These are phyloP conservation scores for Saccharomycopsis hybrid DNA, from an alignment of 1,139 yeast species.

Conservation along the genomic window DNA sequence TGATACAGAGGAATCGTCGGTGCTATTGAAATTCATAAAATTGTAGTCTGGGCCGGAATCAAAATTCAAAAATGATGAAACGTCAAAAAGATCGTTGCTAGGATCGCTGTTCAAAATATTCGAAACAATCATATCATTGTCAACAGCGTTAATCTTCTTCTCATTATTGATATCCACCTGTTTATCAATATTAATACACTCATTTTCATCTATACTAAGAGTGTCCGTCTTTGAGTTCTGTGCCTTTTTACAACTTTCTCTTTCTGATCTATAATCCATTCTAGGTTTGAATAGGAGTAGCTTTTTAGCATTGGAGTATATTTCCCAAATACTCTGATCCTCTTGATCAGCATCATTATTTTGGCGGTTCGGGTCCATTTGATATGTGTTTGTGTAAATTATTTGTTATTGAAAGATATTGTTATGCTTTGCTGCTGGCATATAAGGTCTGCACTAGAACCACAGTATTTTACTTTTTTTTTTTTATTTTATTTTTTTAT, in stretches of 20 bases:
- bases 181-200: too few species aligned
- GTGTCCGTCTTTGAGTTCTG: background rate
- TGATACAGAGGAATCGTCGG: background rate
- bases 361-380: background rate
- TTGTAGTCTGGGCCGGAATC: slow-evolving; percentile 7
- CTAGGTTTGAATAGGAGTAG: slow-evolving; percentile 18
- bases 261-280: slow-evolving; percentile 14
- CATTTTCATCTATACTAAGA: background rate
- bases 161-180: background rate
- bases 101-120: background rate
- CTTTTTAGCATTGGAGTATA: slow-evolving; percentile 18
- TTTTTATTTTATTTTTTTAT: too few species aligned
- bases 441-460: too few species aligned
- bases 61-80: slow-evolving; percentile 11
- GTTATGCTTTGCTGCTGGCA: too few species aligned
- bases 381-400: too few species aligned
- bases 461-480: too few species aligned
- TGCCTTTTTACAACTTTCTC: slow-evolving; percentile 5
- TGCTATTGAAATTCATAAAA: background rate
- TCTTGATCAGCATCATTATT: background rate
- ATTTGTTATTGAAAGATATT: too few species aligned
- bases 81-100: slow-evolving; percentile 1
- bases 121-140: slow-evolving; percentile 2
- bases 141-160: background rate
- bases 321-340: slow-evolving; percentile 20